Evolutionary conservation across 805 yeast genomes (phyloP).

Genomic region (Komagataella ulmi): DNA sequence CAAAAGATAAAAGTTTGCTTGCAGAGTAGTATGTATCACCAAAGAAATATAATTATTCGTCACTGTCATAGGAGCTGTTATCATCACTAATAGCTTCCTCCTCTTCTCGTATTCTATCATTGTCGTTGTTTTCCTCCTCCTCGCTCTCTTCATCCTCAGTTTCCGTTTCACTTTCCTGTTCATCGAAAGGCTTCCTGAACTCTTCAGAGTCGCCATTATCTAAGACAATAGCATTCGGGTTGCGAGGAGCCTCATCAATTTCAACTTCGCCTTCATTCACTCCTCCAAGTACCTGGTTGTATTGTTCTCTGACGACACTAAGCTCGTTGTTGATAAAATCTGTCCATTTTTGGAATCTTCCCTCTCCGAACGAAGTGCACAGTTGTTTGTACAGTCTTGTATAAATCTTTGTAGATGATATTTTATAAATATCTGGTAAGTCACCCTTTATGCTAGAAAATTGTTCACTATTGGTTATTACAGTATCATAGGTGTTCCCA

Average conservation of each 20-base stretch:
- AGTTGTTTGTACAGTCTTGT: not conserved
- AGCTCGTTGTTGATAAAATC: constrained; percentile 34
- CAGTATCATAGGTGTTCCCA: not conserved
- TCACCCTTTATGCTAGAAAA: constrained; percentile 3
- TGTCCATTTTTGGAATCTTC: constrained; percentile 21
- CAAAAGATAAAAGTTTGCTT: not conserved
- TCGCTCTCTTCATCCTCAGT: constrained; percentile 3
- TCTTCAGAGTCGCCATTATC: constrained; percentile 12
- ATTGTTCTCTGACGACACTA: constrained; percentile 38
- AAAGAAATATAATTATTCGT: constrained; percentile 2
- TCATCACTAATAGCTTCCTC: not conserved
- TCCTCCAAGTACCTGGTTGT: constrained; percentile 44
- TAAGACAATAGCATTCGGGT: constrained; percentile 7
- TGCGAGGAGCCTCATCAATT: constrained; percentile 10
- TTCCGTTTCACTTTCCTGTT: constrained; percentile 15
- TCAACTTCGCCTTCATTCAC: constrained; percentile 15
- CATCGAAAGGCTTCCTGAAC: constrained; percentile 22
- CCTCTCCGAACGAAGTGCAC: not conserved
- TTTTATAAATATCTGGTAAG: not conserved
- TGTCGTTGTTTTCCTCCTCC: constrained; percentile 1
- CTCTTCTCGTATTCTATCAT: not conserved
- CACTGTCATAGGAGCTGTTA: not conserved
- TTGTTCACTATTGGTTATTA: constrained; percentile 1
- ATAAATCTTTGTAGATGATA: not conserved
- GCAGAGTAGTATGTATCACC: not conserved